These are phyloP conservation scores for Pseudocercospora eumusae DNA, from an alignment of 2,329 filamentous ascomycete species.

Conservation along the genomic window DNA sequence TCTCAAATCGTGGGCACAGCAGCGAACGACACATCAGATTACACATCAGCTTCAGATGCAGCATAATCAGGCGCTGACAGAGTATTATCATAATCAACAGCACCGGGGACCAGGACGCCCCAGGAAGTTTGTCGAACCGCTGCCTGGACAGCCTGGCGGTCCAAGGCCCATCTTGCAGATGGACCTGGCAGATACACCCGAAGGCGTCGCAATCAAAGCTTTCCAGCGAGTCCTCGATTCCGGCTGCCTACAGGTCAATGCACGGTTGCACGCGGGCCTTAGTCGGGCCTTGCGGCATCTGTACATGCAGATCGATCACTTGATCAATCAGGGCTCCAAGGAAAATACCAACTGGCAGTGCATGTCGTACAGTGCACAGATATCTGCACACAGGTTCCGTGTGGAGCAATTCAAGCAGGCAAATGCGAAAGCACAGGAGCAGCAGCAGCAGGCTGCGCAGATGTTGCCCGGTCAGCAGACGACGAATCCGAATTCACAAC, in stretches of 20 bases:
- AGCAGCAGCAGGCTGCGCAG: conserved; percentile 30
- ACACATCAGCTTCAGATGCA: conserved; percentile 27
- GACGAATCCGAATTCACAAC: conserved; percentile 8
- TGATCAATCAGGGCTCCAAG: conserved; percentile 37
- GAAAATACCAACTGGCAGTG: conserved; percentile 32
- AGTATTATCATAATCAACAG: conserved; percentile 21
- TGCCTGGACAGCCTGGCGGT: conserved; percentile 15
- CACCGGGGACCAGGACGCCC: conserved; percentile 33
- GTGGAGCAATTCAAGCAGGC: conserved; percentile 32
- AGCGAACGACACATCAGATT: conserved; percentile 31
- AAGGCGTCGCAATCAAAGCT: conserved; percentile 36
- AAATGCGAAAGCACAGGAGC: conserved; percentile 20
- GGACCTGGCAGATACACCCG: conserved; percentile 33
- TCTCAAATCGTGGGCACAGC: conserved; percentile 39
- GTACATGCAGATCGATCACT: conserved; percentile 40
- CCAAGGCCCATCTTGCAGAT: conserved; percentile 30
- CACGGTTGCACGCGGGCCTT: conserved; percentile 28
- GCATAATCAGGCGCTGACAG: conserved; percentile 23
- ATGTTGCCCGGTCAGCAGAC: conserved; percentile 25
- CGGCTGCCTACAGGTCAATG: conserved; percentile 37
- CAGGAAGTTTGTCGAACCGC: conserved; percentile 29
- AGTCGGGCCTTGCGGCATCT: conserved; percentile 34
- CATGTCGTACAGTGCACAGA: conserved; percentile 39
- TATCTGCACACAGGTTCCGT: conserved; percentile 31
- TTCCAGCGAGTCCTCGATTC: conserved; percentile 39